These are phyloP conservation scores for Sporothrix humicola DNA, from an alignment of 2,329 filamentous ascomycete genomes.

Conservation along the genomic window DNA sequence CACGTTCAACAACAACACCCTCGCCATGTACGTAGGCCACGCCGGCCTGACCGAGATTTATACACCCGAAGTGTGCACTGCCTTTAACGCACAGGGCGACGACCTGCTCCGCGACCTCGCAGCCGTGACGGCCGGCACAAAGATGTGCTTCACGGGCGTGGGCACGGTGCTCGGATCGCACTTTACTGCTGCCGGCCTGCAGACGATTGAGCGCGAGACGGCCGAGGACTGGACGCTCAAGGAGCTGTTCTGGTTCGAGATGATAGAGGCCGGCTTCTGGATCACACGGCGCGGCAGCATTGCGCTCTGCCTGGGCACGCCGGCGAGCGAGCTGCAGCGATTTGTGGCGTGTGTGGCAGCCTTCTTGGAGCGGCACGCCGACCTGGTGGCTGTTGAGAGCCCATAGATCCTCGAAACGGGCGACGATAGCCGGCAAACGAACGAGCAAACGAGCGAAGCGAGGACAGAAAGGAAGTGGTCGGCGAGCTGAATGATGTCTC, in stretches of 20 bases:
- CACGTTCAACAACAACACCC: conserved; percentile 66
- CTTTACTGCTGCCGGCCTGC: conserved; percentile 40
- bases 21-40: conserved; percentile 63
- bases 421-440: background rate
- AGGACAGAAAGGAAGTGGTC: background rate
- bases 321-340: conserved; percentile 46
- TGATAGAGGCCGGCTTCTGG: conserved; percentile 37
- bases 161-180: conserved; percentile 49
- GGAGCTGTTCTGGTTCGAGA: conserved; percentile 39
- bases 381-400: conserved; percentile 29
- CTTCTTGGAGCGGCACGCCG: conserved; percentile 32
- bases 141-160: conserved; percentile 48
- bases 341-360: conserved; percentile 51
- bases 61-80: conserved; percentile 44
- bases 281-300: conserved; percentile 37
- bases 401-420: background rate
- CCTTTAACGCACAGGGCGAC: conserved; percentile 45
- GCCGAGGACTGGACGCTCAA: conserved; percentile 36
- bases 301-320: conserved; percentile 36
- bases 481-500: background rate
- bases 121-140: conserved; percentile 44
- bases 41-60: conserved; percentile 48
- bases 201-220: conserved; percentile 35
- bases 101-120: conserved; percentile 44
- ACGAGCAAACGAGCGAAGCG: background rate